Conservation (phyloP, 129 eudicot species). For the Silybum marianum region DNA sequence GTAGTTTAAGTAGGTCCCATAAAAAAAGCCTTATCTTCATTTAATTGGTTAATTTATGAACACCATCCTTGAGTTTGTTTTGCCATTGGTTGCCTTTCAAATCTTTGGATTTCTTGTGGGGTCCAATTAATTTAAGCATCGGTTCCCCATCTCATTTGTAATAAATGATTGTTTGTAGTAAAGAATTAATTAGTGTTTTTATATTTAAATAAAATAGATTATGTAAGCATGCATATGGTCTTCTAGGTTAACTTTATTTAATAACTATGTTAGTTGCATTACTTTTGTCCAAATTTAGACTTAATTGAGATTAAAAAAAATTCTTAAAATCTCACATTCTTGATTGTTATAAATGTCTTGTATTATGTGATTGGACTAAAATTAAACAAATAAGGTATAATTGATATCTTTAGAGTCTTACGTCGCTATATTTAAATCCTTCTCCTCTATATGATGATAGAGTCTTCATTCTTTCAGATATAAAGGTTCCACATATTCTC, state of each 20-base stretch:
- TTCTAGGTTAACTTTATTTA: background rate
- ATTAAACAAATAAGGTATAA: background rate
- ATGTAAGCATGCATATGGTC: background rate
- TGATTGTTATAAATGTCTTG: background rate
- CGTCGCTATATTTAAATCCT: too few relatives aligned
- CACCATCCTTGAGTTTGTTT: constrained; percentile 43
- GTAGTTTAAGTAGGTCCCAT: constrained; percentile 33
- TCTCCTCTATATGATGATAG: background rate
- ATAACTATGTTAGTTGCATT: background rate
- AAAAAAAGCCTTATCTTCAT: constrained; percentile 57
- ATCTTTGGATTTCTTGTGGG: constrained; percentile 56
- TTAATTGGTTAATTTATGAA: constrained; percentile 41
- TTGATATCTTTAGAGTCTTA: background rate
- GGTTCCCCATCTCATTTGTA: constrained; percentile 12
- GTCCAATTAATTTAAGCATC: constrained; percentile 1
- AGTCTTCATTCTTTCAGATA: background rate
- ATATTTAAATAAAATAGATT: background rate
- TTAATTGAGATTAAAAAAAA: background rate
- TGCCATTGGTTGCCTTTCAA: constrained; percentile 57
- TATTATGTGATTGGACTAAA: background rate
- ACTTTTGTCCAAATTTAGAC: background rate
- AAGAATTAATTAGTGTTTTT: background rate
- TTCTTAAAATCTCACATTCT: background rate
- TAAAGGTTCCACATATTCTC: background rate
- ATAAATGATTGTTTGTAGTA: constrained; percentile 7